These are phyloP conservation scores for Petunia axillaris DNA, from an alignment of 257 asterid genomes.

Conservation along the genomic window DNA sequence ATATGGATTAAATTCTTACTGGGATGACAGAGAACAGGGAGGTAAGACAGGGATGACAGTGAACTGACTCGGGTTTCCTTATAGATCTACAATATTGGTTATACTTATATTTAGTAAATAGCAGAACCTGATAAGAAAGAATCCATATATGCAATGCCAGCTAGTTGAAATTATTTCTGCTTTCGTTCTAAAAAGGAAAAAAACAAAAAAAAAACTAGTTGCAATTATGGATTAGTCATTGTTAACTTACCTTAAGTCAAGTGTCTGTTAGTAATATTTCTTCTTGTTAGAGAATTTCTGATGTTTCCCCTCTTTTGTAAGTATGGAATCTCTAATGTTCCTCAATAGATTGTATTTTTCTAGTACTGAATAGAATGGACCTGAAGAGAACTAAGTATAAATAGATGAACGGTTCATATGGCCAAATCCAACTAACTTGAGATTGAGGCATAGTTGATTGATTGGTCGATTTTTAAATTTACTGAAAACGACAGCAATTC, in stretches of 20 bases:
- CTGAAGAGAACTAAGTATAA: neutral
- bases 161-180: no score
- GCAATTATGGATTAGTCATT: neutral
- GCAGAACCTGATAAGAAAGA: neutral
- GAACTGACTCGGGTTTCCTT: neutral
- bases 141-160: neutral
- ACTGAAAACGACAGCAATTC: neutral
- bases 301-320: neutral
- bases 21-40: neutral
- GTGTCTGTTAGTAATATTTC: neutral
- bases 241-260: neutral
- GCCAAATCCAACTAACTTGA: neutral
- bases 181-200: no score
- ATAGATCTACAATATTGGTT: neutral
- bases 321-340: neutral
- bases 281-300: constrained; percentile 2
- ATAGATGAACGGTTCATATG: neutral
- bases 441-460: neutral
- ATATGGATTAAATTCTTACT: neutral
- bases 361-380: neutral
- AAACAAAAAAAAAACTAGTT: no score
- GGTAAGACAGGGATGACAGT: neutral
- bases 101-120: neutral
- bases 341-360: neutral
- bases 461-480: neutral